Percentiles rank a stretch among this genome's conserved stretches.
phyloP scores from a whole-genome alignment of 805 yeast genomes.

The Pichia californica region DNA sequence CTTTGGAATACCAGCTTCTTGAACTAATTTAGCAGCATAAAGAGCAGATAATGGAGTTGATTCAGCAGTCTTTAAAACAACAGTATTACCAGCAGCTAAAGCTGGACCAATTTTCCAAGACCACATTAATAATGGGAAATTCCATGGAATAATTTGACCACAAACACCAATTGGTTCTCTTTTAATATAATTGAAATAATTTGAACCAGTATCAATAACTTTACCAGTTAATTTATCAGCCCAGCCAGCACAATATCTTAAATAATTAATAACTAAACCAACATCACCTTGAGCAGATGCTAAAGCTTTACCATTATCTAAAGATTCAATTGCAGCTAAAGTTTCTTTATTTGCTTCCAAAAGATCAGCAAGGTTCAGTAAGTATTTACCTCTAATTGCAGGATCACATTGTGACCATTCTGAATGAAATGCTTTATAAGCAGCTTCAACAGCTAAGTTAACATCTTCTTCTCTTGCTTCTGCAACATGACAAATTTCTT shows the following conservation, averaged over 20 bases:
- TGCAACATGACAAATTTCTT: constrained; percentile 58
- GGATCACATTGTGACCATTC: constrained; percentile 71
- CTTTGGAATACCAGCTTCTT: constrained; percentile 84
- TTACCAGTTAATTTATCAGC: constrained; percentile 83
- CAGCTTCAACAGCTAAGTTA: constrained; percentile 81
- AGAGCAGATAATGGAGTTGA: constrained; percentile 87
- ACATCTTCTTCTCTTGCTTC: constrained; percentile 77
- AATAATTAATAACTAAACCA: constrained; percentile 55
- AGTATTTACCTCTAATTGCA: constrained; percentile 52
- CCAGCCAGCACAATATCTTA: constrained; percentile 86
- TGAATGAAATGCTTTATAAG: constrained; percentile 62
- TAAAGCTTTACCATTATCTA: constrained; percentile 86
- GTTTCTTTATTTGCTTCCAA: constrained; percentile 66
- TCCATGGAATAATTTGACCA: constrained; percentile 96
- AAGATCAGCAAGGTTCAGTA: constrained; percentile 70
- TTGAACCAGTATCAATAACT: constrained; percentile 64
- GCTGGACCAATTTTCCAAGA: constrained; percentile 95
- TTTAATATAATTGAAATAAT: constrained; percentile 71
- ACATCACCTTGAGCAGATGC: constrained; percentile 70
- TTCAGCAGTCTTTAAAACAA: constrained; percentile 87
- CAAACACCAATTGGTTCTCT: constrained; percentile 93
- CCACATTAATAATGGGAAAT: constrained; percentile 90
- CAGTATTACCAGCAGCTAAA: constrained; percentile 81
- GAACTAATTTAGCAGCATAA: constrained; percentile 58
- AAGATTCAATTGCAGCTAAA: constrained; percentile 74